Percentiles rank a stretch among this genome's conserved stretches.
Conservation (phyloP, 352 stramenopile genomes). For the Phytophthora fragariae region DNA sequence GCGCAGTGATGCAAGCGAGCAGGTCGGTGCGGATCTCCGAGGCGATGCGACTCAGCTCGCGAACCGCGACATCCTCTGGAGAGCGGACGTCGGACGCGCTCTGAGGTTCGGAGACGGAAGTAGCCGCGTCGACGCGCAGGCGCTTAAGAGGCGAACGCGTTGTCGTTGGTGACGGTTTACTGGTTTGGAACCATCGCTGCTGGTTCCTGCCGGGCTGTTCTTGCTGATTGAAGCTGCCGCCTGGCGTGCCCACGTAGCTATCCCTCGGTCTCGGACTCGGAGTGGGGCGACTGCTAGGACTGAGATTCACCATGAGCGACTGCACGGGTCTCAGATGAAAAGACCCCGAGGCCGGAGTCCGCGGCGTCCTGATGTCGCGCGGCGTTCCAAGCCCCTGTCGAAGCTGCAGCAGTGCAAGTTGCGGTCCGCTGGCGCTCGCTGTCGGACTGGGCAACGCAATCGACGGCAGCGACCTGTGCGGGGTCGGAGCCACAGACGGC, state of each 20-base stretch:
- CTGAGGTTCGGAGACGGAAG: constrained; percentile 18
- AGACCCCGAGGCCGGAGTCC: constrained; percentile 36
- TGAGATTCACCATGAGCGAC: constrained; percentile 45
- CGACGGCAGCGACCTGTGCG: constrained; percentile 28
- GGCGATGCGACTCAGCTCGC: constrained; percentile 68
- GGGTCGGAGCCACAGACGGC: constrained; percentile 22
- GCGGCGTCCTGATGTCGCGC: constrained; percentile 35
- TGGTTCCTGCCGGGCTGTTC: constrained; percentile 33
- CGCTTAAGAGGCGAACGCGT: constrained; percentile 37
- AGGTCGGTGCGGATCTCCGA: constrained; percentile 69
- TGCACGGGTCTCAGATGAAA: constrained; percentile 63
- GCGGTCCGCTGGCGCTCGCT: constrained; percentile 29
- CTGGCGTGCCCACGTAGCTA: constrained; percentile 29
- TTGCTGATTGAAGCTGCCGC: constrained; percentile 27
- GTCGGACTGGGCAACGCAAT: constrained; percentile 41
- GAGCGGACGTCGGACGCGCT: constrained; percentile 21
- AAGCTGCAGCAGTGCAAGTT: constrained; percentile 42
- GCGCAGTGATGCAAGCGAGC: constrained; percentile 69
- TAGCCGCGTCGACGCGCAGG: constrained; percentile 33
- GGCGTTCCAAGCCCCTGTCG: constrained; percentile 42
- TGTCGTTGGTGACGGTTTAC: constrained; percentile 32
- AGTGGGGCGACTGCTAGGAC: constrained; percentile 33
- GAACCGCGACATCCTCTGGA: constrained; percentile 63
- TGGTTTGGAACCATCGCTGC: constrained; percentile 36
- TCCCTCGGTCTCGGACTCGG: constrained; percentile 32